A percentile compares a stretch with the other conserved stretches of the same genome.
Evolutionary conservation across 2,329 filamentous ascomycete species (phyloP).

Genomic region (Kalaharituber pfeilii): DNA sequence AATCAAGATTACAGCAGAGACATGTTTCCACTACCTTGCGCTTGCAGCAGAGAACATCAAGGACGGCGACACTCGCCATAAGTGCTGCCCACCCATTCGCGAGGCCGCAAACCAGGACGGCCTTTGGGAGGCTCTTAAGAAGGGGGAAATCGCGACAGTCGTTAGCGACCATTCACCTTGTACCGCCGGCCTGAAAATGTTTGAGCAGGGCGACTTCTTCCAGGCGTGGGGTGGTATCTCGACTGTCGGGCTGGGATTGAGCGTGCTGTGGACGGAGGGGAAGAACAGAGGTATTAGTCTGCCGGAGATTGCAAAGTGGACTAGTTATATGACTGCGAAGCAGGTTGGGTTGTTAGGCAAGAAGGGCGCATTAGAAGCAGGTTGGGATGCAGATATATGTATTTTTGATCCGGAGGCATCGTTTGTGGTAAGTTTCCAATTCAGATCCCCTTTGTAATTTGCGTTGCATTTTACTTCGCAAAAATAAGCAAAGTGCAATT

Average conservation of each 20-base stretch:
- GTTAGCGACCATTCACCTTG: slow-evolving; percentile 95
- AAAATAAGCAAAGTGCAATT: too few species aligned
- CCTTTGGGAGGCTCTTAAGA: slow-evolving; percentile 67
- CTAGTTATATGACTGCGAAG: slow-evolving; percentile 66
- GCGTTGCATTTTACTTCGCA: too few species aligned
- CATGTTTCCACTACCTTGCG: slow-evolving; percentile 86
- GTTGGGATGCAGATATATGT: slow-evolving; percentile 78
- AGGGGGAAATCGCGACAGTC: slow-evolving; percentile 76
- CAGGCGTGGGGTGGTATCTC: slow-evolving; percentile 92
- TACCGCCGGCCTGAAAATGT: slow-evolving; percentile 78
- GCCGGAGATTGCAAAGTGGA: slow-evolving; percentile 68
- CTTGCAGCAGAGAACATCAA: slow-evolving; percentile 66
- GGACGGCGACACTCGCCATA: slow-evolving; percentile 77
- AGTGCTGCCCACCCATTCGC: slow-evolving; percentile 87
- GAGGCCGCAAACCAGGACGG: slow-evolving; percentile 63
- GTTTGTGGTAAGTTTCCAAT: slow-evolving; percentile 48
- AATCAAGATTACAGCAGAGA: slow-evolving; percentile 79
- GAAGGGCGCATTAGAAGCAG: slow-evolving; percentile 66
- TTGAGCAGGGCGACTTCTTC: slow-evolving; percentile 64
- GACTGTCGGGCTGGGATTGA: slow-evolving; percentile 77
- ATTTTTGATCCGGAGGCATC: slow-evolving; percentile 73
- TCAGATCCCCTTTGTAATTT: slow-evolving; percentile 5
- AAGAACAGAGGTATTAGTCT: slow-evolving; percentile 43
- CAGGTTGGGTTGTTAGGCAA: slow-evolving; percentile 69
- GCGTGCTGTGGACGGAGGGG: slow-evolving; percentile 71